These are phyloP conservation scores for Phytophthora agathidicida DNA, from an alignment of 352 stramenopile genomes.

Conservation along the genomic window DNA sequence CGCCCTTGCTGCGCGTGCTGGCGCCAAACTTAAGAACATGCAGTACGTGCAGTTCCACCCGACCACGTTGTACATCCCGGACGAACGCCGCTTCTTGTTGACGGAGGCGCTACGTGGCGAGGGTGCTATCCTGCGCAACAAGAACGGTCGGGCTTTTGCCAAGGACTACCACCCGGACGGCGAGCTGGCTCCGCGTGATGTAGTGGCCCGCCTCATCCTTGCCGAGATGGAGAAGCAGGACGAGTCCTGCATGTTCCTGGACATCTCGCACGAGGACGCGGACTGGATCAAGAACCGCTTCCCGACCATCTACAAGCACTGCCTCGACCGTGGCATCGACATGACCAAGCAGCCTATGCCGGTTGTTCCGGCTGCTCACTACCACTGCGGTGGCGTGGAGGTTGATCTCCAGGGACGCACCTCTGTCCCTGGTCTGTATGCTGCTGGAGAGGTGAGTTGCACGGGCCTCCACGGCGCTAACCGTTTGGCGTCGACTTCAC, in stretches of 20 bases:
- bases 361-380: slow-evolving; percentile 93
- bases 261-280: slow-evolving; percentile 91
- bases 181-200: slow-evolving; percentile 93
- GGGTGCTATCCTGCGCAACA: slow-evolving; percentile 91
- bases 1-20: slow-evolving; percentile 79
- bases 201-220: slow-evolving; percentile 93
- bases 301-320: slow-evolving; percentile 89
- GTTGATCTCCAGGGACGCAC: slow-evolving; percentile 91
- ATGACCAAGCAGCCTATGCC: slow-evolving; percentile 91
- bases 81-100: slow-evolving; percentile 91
- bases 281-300: slow-evolving; percentile 90
- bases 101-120: slow-evolving; percentile 94
- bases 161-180: slow-evolving; percentile 93
- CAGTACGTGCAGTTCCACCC: slow-evolving; percentile 98
- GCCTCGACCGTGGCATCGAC: slow-evolving; percentile 84
- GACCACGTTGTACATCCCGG: slow-evolving; percentile 92
- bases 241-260: slow-evolving; percentile 90
- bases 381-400: slow-evolving; percentile 93
- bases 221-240: slow-evolving; percentile 87
- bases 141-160: slow-evolving; percentile 80
- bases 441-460: slow-evolving; percentile 93
- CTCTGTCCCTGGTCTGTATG: slow-evolving; percentile 85
- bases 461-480: slow-evolving; percentile 96
- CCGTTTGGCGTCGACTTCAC: slow-evolving; percentile 92
- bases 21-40: slow-evolving; percentile 88